Evolutionary conservation across 208 protist species (phyloP).

Genomic region (Phytomonas francai): DNA sequence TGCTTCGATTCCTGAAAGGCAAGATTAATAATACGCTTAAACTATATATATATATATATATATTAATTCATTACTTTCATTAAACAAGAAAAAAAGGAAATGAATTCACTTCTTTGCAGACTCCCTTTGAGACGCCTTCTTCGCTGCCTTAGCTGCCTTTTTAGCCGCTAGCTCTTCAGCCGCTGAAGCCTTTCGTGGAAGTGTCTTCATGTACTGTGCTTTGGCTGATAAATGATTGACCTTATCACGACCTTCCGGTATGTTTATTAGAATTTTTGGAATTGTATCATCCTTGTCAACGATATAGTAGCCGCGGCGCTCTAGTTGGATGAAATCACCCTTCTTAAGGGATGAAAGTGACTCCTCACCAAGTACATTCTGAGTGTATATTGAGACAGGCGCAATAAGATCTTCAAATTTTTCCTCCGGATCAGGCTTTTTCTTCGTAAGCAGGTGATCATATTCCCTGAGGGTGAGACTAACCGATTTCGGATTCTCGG

Average conservation of each 20-base stretch:
- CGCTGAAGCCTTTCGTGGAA: constrained; percentile 48
- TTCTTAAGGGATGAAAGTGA: constrained; percentile 81
- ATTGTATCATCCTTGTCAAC: constrained; percentile 66
- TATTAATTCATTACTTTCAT: background rate
- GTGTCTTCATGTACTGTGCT: constrained; percentile 83
- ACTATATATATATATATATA: background rate
- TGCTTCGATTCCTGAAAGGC: background rate
- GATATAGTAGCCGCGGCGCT: constrained; percentile 98
- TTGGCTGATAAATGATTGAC: constrained; percentile 88
- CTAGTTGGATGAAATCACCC: constrained; percentile 94
- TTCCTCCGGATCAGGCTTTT: constrained; percentile 93
- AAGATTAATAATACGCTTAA: constrained; percentile 4
- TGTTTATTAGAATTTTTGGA: constrained; percentile 68
- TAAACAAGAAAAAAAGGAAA: constrained; percentile 9
- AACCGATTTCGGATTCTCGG: constrained; percentile 65
- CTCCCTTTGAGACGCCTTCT: constrained; percentile 77
- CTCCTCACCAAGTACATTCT: constrained; percentile 82
- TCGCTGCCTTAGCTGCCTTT: constrained; percentile 76
- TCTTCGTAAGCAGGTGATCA: constrained; percentile 96
- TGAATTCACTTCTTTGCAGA: constrained; percentile 13
- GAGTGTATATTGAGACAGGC: constrained; percentile 68
- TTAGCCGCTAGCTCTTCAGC: constrained; percentile 79
- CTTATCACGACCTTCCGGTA: constrained; percentile 87
- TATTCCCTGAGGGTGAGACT: constrained; percentile 87
- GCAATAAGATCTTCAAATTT: constrained; percentile 91